Conservation (phyloP, 1,139 yeast species). For the Candida sanyaensis region DNA sequence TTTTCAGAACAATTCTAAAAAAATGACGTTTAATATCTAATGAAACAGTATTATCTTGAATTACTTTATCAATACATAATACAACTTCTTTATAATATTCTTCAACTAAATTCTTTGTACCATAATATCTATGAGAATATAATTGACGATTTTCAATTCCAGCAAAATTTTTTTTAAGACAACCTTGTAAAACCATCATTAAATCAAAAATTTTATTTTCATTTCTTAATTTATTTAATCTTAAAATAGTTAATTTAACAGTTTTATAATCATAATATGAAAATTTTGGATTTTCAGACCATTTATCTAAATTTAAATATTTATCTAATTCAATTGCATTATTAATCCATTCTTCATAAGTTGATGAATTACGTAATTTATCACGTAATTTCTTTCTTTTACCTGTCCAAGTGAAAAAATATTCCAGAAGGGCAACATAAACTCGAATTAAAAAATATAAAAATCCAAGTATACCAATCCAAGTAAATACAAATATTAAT, state of each 20-base stretch:
- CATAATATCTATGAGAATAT: slow-evolving; percentile 74
- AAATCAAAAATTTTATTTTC: slow-evolving; percentile 45
- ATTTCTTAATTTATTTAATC: slow-evolving; percentile 39
- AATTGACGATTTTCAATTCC: slow-evolving; percentile 74
- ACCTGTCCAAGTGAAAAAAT: slow-evolving; percentile 61
- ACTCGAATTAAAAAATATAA: slow-evolving; percentile 56
- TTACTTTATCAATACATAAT: slow-evolving; percentile 46
- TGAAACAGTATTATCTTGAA: slow-evolving; percentile 38
- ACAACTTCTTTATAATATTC: slow-evolving; percentile 57
- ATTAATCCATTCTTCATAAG: slow-evolving; percentile 62
- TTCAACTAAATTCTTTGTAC: slow-evolving; percentile 65
- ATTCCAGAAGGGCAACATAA: slow-evolving; percentile 67
- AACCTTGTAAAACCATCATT: slow-evolving; percentile 60
- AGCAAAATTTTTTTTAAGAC: slow-evolving; percentile 73
- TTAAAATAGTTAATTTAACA: slow-evolving; percentile 49
- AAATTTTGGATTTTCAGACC: slow-evolving; percentile 65
- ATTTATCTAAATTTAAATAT: slow-evolving; percentile 57
- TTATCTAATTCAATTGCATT: slow-evolving; percentile 61
- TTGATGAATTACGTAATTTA: slow-evolving; percentile 47
- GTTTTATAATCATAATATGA: slow-evolving; percentile 72
- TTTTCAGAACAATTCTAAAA: slow-evolving; percentile 59
- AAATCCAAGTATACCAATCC: slow-evolving; percentile 54
- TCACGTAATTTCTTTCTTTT: slow-evolving; percentile 51
- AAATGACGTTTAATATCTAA: slow-evolving; percentile 49
- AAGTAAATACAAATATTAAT: slow-evolving; percentile 48